phyloP scores from a whole-genome alignment of 2,329 filamentous ascomycete genomes.

The Cryphonectria carpinicola region DNA sequence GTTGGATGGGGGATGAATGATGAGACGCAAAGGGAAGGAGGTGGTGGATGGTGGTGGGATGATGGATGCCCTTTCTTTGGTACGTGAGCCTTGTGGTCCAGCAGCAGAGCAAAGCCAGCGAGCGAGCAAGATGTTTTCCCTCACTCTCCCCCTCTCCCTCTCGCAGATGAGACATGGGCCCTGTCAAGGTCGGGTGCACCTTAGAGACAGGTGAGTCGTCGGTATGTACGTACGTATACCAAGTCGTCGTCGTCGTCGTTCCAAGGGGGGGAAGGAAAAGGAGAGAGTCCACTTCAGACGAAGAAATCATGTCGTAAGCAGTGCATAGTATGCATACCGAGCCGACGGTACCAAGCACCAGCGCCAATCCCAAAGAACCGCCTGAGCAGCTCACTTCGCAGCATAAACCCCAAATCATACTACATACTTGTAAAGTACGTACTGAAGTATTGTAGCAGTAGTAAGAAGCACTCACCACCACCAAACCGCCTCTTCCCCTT shows the following conservation, averaged over 20 bases:
- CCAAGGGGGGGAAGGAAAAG: not conserved
- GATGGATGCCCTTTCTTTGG: not conserved
- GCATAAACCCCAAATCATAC: not conserved
- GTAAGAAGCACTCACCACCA: not conserved
- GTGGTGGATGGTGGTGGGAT: not conserved
- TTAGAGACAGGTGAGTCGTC: not conserved
- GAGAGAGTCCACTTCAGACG: not conserved
- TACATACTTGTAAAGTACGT: not conserved
- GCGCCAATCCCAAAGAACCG: no score
- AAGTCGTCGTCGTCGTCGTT: not conserved
- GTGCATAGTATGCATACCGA: not conserved
- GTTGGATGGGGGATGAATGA: not conserved
- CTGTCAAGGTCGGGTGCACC: not conserved
- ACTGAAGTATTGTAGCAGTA: not conserved
- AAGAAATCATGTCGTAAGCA: not conserved
- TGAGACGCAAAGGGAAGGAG: constrained; percentile 1
- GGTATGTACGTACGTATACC: not conserved
- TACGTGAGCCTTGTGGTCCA: not conserved
- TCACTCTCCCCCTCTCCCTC: not conserved
- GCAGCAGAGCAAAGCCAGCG: not conserved
- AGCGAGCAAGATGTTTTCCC: not conserved
- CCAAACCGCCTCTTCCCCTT: not conserved
- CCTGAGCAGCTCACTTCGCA: not conserved
- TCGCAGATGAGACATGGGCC: not conserved
- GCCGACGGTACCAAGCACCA: not conserved